Evolutionary conservation across 495 filamentous ascomycete genomes (phyloP), one percentile per base, ranked within the genome.

Genomic region (Annulohypoxylon nitens): DNA sequence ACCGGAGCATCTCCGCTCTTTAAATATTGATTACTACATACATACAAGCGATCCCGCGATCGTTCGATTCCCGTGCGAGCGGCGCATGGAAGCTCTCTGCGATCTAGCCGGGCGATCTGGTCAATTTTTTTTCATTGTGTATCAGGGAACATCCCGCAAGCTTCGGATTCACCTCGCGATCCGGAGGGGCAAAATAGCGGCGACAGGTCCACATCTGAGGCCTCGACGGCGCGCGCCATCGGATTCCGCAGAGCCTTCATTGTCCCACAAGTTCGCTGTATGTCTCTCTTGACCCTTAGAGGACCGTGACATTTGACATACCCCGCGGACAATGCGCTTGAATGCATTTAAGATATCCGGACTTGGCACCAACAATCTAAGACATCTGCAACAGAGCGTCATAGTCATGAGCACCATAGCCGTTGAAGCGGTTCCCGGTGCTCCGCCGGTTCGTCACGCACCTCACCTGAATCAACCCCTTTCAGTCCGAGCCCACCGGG

Each of bases 161-260:
- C 26, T 34, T 33, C 58, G 34, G 45, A 14, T 14, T 63, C 51
- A 41, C 26, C 23, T 20, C 51, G 9, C 64, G 23, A 55, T 33
- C 34, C 37, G 25, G 51, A 73, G 59, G 45, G 48, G 36, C 55
- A 51, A 50, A 64, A 61, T 25, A 64, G 63, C 70, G 51, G 51
- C 50, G 45, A 45, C 3, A 14, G 48, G 41, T 39, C 58, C 58
- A 57, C 64, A 61, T 39, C 45, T 25, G 2, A 23, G 9, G 25
- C 12, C 25, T 34, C 26, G 8, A 61, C 65, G 11, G 51, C 20
- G 36, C 26, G 4, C 58, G 43, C 61, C 51, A 18, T 63, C 43
- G 58, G 41, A 20, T 20, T 33, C 25, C 43, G 58, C 59, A 60
- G n/a, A 47, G 53, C 54, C 23, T 58, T 18, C 48, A 67, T 23